Evolutionary conservation across 352 stramenopile species (phyloP).

Genomic region (Globisporangium mamillatum): DNA sequence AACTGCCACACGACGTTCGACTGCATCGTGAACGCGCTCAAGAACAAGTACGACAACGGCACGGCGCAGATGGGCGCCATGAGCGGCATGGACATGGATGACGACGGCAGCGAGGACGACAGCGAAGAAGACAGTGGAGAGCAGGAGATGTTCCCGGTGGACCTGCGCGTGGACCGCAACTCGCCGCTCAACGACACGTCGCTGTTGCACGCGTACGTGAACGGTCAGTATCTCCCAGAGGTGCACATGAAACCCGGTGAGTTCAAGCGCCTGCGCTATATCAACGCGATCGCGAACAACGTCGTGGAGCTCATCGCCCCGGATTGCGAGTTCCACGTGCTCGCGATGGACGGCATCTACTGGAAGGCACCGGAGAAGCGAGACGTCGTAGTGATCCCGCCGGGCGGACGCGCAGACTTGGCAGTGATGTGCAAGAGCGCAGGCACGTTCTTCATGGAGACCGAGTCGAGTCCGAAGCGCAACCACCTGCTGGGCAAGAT

Average conservation of each 20-base stretch:
- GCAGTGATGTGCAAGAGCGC: slow-evolving; percentile 42
- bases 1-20: slow-evolving; percentile 67
- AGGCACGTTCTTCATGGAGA: slow-evolving; percentile 66
- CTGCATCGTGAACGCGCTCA: slow-evolving; percentile 50
- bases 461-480: slow-evolving; percentile 50
- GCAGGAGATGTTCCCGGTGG: slow-evolving; percentile 33
- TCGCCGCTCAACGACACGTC: slow-evolving; percentile 72
- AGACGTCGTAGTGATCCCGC: slow-evolving; percentile 56
- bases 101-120: slow-evolving; percentile 18
- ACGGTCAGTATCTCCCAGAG: slow-evolving; percentile 66
- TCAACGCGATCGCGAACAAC: slow-evolving; percentile 85
- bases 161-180: slow-evolving; percentile 35
- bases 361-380: slow-evolving; percentile 38
- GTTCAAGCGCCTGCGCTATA: slow-evolving; percentile 64
- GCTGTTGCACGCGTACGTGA: slow-evolving; percentile 66
- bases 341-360: slow-evolving; percentile 76
- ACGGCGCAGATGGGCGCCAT: slow-evolving; percentile 17
- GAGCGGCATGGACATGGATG: slow-evolving; percentile 26
- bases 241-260: slow-evolving; percentile 46
- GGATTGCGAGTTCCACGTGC: slow-evolving; percentile 49
- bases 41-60: slow-evolving; percentile 40
- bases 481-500: slow-evolving; percentile 57
- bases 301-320: slow-evolving; percentile 62
- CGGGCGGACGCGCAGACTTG: slow-evolving; percentile 64
- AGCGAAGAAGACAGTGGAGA: slow-evolving; percentile 19